Percentiles rank a stretch among this genome's conserved stretches.
phyloP scores from a whole-genome alignment of 352 stramenopile genomes.

The Pythium coloratum region DNA sequence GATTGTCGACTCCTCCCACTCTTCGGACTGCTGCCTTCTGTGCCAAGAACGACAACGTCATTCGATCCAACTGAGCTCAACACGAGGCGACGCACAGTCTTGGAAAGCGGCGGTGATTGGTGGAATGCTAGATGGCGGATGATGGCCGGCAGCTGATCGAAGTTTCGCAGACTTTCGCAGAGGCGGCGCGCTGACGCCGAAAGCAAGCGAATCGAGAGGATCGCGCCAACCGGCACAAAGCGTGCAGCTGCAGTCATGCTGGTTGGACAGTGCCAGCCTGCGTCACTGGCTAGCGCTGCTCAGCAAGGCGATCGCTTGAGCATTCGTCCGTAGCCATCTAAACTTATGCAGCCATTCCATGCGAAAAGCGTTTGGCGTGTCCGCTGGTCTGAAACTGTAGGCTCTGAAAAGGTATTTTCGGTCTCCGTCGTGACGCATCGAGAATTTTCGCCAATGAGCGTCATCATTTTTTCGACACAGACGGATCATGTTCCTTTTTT shows the following conservation, averaged over 20 bases:
- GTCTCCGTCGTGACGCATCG: neutral
- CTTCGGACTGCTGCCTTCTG: conserved; percentile 2
- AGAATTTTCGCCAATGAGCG: neutral
- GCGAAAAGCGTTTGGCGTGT: neutral
- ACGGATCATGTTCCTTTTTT: neutral
- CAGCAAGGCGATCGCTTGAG: neutral
- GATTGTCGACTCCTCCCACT: neutral
- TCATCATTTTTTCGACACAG: conserved; percentile 4
- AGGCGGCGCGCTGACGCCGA: neutral
- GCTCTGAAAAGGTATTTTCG: conserved; percentile 1
- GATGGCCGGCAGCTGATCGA: neutral
- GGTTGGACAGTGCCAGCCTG: neutral
- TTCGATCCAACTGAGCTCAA: neutral
- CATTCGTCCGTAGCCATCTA: neutral
- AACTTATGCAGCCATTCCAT: neutral
- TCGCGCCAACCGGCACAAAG: neutral
- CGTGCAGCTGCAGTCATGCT: neutral
- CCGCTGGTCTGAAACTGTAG: neutral
- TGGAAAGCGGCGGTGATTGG: conserved; percentile 4
- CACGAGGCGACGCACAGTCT: neutral
- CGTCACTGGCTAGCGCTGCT: neutral
- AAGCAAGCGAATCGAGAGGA: neutral
- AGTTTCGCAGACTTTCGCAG: conserved; percentile 4
- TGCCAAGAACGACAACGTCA: conserved; percentile 6
- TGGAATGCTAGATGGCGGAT: conserved; percentile 2